Evolutionary conservation across 1,284 basidiomycete species (phyloP), one percentile per base, ranked within the genome.

Genomic region (Cystobasidium sp.): DNA sequence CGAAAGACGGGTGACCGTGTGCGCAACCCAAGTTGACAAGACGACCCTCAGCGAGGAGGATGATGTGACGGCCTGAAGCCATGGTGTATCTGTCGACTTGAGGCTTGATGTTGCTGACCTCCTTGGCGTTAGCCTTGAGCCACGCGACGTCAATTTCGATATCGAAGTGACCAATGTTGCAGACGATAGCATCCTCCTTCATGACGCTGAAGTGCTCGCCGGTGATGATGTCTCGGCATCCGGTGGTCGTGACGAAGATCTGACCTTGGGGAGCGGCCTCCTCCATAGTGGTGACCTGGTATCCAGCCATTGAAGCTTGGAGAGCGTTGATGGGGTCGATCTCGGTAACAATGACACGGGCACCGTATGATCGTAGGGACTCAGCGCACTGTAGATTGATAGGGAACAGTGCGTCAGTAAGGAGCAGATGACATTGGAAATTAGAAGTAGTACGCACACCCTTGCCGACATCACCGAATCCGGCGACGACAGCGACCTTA

Each of bases 291-390:
- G 91, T 91, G 78, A 99, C 96, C 85, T 99, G 94, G 84, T 96
- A 99, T 78, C 96, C 97, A 81, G 94, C 94, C 97, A 99, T 99
- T 76, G 94, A 94, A 80, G 97, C 96, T 85, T 99, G 96, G 77
- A 99, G 91, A 68, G 96, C 96, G 85, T 99, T 99, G 90, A 99
- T 99, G 79, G 96, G 97, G 85, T 99, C 96, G 83, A 99, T 97
- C 85, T 99, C 96, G 78, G 97, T 98, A 82, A 99, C 85, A 81
- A 99, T 82, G 69, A 99, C 97, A 82, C 97, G 94, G 79, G 93
- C 90, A 83, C 96, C 96, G 85, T 99, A 99, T 47, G 94, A 92
- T 77, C 90, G 89, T 81, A 99, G 90, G 53, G 97, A 95, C 85
- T 99, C 94, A 79, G 96, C 96, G 84, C 97, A 99, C 91, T 94